Evolutionary conservation across 495 filamentous ascomycete species (phyloP).

Genomic region (Podospora tetraspora): DNA sequence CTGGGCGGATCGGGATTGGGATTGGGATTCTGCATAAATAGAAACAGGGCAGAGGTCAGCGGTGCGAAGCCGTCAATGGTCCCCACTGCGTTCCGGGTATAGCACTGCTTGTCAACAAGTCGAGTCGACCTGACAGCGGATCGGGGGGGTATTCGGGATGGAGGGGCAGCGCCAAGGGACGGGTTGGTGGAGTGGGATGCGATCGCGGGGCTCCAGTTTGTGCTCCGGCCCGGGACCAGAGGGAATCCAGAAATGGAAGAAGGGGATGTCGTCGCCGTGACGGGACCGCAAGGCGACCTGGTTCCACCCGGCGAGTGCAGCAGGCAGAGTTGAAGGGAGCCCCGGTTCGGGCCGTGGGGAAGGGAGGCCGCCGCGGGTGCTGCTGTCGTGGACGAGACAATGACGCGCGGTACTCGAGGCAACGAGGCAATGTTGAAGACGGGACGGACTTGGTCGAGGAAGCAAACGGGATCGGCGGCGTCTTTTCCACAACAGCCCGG

Average conservation of each 20-base stretch:
- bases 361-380: background rate
- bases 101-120: background rate
- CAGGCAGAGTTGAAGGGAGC: background rate
- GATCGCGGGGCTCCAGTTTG: background rate
- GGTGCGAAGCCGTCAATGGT: background rate
- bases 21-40: slow-evolving; percentile 36
- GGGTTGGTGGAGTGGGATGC: background rate
- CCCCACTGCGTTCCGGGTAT: background rate
- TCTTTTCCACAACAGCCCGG: background rate
- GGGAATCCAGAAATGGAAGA: background rate
- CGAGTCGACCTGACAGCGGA: background rate
- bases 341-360: background rate
- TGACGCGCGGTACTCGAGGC: background rate
- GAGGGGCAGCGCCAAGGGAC: background rate
- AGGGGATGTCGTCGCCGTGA: background rate
- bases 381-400: background rate
- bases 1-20: slow-evolving; percentile 2
- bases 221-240: background rate
- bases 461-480: background rate
- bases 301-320: background rate
- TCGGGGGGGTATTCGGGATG: background rate
- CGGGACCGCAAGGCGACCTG: background rate
- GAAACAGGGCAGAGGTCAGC: slow-evolving; percentile 9
- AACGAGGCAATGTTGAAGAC: background rate
- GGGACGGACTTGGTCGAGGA: background rate